Percentiles rank a stretch among this genome's conserved stretches.
phyloP scores from a whole-genome alignment of 257 asterid genomes.

The Lycium barbarum region DNA sequence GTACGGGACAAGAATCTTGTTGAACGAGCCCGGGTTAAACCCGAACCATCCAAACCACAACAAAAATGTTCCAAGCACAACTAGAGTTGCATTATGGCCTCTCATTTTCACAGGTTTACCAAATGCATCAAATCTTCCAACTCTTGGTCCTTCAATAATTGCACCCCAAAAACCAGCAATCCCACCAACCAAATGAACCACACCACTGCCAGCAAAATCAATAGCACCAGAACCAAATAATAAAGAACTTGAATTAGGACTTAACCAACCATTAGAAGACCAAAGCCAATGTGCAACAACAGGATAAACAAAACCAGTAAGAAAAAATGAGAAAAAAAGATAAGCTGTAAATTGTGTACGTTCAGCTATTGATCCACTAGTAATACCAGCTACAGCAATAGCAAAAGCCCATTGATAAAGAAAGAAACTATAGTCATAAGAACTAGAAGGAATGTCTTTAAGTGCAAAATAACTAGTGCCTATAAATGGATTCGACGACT shows the following conservation, averaged over 20 bases:
- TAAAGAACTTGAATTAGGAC: constrained; percentile 50
- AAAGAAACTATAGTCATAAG: constrained; percentile 62
- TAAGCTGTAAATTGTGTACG: constrained; percentile 86
- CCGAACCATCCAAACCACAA: constrained; percentile 97
- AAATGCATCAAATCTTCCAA: constrained; percentile 73
- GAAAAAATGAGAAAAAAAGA: constrained; percentile 67
- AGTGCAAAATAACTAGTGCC: constrained; percentile 75
- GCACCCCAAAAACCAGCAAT: constrained; percentile 84
- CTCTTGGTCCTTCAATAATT: constrained; percentile 79
- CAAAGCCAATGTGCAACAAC: constrained; percentile 94
- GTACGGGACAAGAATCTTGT: constrained; percentile 54
- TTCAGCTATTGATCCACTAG: constrained; percentile 91
- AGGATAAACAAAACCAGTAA: constrained; percentile 89
- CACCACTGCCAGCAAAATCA: constrained; percentile 93
- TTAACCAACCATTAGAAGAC: constrained; percentile 88
- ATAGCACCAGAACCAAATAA: constrained; percentile 82
- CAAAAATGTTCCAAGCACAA: constrained; percentile 71
- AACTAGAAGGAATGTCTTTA: constrained; percentile 51
- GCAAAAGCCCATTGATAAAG: constrained; percentile 95
- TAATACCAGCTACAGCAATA: constrained; percentile 90
- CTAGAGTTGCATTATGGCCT: constrained; percentile 84
- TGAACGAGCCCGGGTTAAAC: constrained; percentile 87
- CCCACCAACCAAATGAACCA: constrained; percentile 93
- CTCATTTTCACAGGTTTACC: constrained; percentile 73
- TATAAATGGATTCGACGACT: constrained; percentile 84